Percentiles rank a stretch among this genome's conserved stretches.
Evolutionary conservation across 2,329 filamentous ascomycete species (phyloP).

Genomic region (Sporothrix pallida): DNA sequence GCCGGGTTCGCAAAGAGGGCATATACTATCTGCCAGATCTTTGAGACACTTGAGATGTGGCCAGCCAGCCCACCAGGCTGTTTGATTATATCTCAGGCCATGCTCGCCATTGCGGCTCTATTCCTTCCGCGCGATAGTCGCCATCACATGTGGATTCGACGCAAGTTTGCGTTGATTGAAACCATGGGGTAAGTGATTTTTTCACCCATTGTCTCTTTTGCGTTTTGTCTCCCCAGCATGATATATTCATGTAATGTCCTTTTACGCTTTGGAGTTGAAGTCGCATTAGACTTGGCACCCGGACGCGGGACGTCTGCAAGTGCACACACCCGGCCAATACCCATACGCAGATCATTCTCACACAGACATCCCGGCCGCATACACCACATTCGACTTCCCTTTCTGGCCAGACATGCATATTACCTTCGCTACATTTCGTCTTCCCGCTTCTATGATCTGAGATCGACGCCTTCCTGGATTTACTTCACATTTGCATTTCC

Average conservation of each 20-base stretch:
- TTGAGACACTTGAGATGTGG: conserved; percentile 77
- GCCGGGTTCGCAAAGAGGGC: conserved; percentile 58
- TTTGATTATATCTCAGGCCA: conserved; percentile 74
- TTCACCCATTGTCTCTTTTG: neutral
- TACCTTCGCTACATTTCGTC: neutral
- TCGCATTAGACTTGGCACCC: conserved; percentile 5
- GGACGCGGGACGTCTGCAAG: conserved; percentile 4
- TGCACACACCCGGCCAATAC: neutral
- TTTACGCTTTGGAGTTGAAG: neutral
- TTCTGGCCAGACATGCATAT: neutral
- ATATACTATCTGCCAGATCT: conserved; percentile 74
- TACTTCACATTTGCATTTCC: conserved; percentile 1
- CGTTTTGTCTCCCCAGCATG: neutral
- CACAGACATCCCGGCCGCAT: neutral
- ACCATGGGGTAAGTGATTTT: conserved; percentile 37
- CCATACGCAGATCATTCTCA: conserved; percentile 19
- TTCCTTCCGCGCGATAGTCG: conserved; percentile 78
- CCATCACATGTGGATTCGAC: conserved; percentile 78
- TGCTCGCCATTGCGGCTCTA: conserved; percentile 74
- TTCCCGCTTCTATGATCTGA: neutral
- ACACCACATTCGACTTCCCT: neutral
- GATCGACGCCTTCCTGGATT: neutral
- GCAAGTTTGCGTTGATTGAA: conserved; percentile 80
- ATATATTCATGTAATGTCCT: neutral
- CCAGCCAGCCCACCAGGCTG: conserved; percentile 72